Conservation (phyloP, 192 early-diverging fungal species). For the Umbelopsis isabellina region DNA sequence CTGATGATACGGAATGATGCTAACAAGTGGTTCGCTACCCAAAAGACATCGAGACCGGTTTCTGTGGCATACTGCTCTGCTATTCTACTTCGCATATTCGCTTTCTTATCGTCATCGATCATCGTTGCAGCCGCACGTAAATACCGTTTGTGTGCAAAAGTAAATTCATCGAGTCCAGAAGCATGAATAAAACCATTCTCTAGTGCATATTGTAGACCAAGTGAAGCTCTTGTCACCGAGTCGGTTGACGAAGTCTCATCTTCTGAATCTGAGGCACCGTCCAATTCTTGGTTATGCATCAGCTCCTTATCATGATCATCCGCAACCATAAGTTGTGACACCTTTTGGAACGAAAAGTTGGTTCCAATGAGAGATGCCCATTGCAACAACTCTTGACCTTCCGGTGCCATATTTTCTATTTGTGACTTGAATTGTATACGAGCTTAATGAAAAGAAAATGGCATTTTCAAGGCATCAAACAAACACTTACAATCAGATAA, state of each 20-base stretch:
- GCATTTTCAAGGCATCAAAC: too few species aligned
- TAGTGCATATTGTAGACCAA: conserved; percentile 32
- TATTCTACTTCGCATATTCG: conserved; percentile 34
- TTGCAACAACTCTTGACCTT: conserved; percentile 35
- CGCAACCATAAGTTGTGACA: conserved; percentile 28
- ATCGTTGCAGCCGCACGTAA: conserved; percentile 35
- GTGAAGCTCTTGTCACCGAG: conserved; percentile 15
- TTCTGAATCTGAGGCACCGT: neutral
- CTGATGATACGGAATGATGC: conserved; percentile 28
- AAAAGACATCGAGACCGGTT: conserved; percentile 27
- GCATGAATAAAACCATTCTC: conserved; percentile 38
- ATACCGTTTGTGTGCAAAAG: conserved; percentile 38
- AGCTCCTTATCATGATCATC: neutral
- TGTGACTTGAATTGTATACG: too few species aligned
- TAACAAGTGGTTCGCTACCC: conserved; percentile 38
- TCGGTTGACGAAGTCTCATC: neutral
- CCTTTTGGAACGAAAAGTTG: conserved; percentile 33
- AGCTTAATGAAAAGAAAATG: too few species aligned
- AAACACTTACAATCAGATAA: too few species aligned
- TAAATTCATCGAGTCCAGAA: conserved; percentile 30
- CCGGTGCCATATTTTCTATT: conserved; percentile 31
- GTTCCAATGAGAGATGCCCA: conserved; percentile 43
- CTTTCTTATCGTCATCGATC: neutral
- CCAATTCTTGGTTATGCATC: conserved; percentile 4
- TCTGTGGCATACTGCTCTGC: conserved; percentile 29